Evolutionary conservation across 2,329 filamentous ascomycete species (phyloP).

Genomic region (Aspergillus melleus): DNA sequence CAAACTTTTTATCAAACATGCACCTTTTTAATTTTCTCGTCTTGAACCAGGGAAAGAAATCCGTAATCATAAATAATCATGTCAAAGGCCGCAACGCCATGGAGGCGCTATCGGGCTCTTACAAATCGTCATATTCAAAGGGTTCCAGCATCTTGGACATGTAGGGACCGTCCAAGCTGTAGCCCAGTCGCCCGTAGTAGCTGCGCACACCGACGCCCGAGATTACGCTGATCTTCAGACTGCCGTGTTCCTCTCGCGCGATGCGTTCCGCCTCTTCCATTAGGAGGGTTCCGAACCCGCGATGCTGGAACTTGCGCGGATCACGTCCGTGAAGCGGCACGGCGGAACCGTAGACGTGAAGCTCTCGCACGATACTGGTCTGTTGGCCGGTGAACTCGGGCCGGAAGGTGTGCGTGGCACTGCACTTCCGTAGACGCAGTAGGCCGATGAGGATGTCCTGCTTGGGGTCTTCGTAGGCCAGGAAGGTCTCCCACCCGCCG

Average conservation of each 20-base stretch:
- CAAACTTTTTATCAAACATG: constrained; percentile 4
- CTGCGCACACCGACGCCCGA: constrained; percentile 95
- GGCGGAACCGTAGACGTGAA: constrained; percentile 95
- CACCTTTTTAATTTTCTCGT: background rate
- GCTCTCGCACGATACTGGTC: constrained; percentile 86
- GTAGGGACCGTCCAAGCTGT: constrained; percentile 89
- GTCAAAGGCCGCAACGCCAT: constrained; percentile 2
- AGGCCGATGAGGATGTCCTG: constrained; percentile 96
- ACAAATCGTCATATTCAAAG: constrained; percentile 38
- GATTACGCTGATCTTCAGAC: constrained; percentile 92
- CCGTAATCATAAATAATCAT: constrained; percentile 13
- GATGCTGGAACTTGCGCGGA: constrained; percentile 96
- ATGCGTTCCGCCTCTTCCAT: constrained; percentile 99
- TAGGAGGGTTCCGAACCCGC: constrained; percentile 89
- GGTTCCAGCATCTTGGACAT: constrained; percentile 56
- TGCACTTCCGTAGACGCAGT: constrained; percentile 86
- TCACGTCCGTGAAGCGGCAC: constrained; percentile 97
- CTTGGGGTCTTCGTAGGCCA: constrained; percentile 97
- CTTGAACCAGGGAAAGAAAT: background rate
- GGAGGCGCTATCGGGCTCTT: background rate
- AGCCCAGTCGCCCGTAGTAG: constrained; percentile 92
- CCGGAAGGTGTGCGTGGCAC: constrained; percentile 85
- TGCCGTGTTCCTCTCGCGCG: constrained; percentile 89
- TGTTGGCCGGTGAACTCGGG: constrained; percentile 82
- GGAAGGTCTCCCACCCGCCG: constrained; percentile 96